These are phyloP conservation scores for Pyricularia sp. DNA, from an alignment of 2,329 filamentous ascomycete genomes.

Conservation along the genomic window DNA sequence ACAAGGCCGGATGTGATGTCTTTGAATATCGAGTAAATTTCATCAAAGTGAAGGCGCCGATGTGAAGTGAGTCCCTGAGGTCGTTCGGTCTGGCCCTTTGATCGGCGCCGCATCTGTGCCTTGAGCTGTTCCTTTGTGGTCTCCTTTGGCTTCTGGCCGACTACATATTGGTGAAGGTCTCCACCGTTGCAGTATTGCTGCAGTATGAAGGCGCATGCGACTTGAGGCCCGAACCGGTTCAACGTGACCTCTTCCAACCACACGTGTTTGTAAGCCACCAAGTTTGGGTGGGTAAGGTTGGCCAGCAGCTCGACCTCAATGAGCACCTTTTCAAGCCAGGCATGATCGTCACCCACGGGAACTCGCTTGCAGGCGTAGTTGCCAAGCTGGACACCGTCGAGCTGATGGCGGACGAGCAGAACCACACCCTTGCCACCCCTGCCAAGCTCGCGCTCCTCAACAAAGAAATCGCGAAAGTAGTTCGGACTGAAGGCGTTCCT, in stretches of 20 bases:
- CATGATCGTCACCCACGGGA: constrained; percentile 87
- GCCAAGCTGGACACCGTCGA: constrained; percentile 77
- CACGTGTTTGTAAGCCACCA: constrained; percentile 94
- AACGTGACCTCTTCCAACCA: constrained; percentile 89
- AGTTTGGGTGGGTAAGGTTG: constrained; percentile 83
- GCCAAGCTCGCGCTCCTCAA: constrained; percentile 78
- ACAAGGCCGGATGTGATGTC: constrained; percentile 89
- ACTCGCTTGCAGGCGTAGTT: constrained; percentile 81
- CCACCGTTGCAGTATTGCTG: constrained; percentile 97
- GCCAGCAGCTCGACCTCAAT: constrained; percentile 90
- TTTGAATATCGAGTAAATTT: constrained; percentile 94
- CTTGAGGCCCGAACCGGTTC: constrained; percentile 78
- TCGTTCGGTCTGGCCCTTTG: constrained; percentile 64
- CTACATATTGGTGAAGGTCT: constrained; percentile 79
- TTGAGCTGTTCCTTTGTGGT: constrained; percentile 79
- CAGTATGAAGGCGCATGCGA: constrained; percentile 92
- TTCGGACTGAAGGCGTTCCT: constrained; percentile 80
- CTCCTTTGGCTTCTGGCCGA: constrained; percentile 55
- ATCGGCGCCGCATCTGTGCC: constrained; percentile 72
- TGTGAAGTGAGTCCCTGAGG: constrained; percentile 25
- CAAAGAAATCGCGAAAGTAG: constrained; percentile 90
- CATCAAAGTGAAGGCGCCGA: constrained; percentile 59
- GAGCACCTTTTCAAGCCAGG: constrained; percentile 89
- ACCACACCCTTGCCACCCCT: constrained; percentile 92
- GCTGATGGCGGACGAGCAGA: constrained; percentile 81